These are phyloP conservation scores for Halenospora varia DNA, from an alignment of 495 filamentous ascomycete species.

Conservation along the genomic window DNA sequence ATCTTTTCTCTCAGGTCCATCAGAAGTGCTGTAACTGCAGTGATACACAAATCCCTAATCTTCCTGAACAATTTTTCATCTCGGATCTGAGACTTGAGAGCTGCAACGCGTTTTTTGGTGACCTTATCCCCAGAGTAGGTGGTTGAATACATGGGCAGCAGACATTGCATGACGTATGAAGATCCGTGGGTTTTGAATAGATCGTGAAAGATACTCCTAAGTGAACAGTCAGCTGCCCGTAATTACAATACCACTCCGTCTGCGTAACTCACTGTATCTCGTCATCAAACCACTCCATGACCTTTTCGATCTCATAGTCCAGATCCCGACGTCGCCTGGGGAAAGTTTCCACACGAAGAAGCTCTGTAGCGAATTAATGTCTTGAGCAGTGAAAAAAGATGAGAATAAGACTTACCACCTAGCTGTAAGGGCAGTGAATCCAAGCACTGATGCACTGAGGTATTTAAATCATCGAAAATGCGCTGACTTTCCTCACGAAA, in stretches of 20 bases:
- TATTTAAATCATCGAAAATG: not conserved
- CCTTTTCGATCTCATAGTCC: not conserved
- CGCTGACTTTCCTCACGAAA: not conserved
- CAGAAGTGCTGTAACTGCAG: not conserved
- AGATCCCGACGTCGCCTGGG: conserved; percentile 1
- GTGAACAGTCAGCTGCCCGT: not conserved
- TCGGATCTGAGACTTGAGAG: conserved; percentile 1
- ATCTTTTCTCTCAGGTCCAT: not conserved
- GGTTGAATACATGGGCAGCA: conserved; percentile 1
- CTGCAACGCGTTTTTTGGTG: not conserved
- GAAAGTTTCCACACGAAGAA: not conserved
- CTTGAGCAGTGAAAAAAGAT: not conserved
- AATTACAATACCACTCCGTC: not conserved
- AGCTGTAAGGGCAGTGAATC: not conserved
- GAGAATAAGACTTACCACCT: not conserved
- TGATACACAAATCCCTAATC: conserved; percentile 5
- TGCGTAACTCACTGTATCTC: conserved; percentile 2
- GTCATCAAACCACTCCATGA: conserved; percentile 2
- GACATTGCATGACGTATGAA: conserved; percentile 3
- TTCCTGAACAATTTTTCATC: conserved; percentile 3
- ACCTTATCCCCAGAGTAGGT: not conserved
- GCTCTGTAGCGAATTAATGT: not conserved
- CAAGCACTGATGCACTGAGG: not conserved
- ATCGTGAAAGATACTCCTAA: conserved; percentile 6
- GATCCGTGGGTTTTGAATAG: conserved; percentile 5